phyloP scores from a whole-genome alignment of 176 grass and related monocot species.

The Triticum monococcum region DNA sequence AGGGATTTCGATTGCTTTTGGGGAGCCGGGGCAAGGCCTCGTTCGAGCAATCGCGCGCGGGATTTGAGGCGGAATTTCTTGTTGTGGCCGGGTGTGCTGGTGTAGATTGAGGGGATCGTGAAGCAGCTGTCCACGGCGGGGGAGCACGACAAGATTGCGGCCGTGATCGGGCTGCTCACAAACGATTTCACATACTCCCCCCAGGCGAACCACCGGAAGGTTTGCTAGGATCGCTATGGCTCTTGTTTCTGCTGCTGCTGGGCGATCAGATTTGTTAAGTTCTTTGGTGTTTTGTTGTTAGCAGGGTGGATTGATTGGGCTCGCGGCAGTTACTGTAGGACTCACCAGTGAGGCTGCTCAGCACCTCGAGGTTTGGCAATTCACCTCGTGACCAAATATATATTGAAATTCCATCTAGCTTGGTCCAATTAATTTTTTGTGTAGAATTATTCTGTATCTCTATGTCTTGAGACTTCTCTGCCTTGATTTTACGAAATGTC shows the following conservation, averaged over 20 bases:
- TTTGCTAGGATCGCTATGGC: conserved; percentile 32
- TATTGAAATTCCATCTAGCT: neutral
- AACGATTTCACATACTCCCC: conserved; percentile 68
- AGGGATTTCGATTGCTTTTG: conserved; percentile 27
- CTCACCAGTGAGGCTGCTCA: conserved; percentile 82
- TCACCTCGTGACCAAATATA: neutral
- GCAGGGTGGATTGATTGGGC: conserved; percentile 96
- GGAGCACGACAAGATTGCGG: conserved; percentile 91
- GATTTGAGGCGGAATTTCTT: conserved; percentile 18
- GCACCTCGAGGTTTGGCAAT: conserved; percentile 77
- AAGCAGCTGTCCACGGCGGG: conserved; percentile 70
- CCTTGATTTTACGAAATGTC: neutral
- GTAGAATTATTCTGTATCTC: neutral
- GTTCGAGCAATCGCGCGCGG: neutral
- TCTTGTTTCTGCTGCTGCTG: neutral
- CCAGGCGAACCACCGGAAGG: conserved; percentile 94
- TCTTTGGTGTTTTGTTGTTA: conserved; percentile 19
- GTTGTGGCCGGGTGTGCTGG: neutral
- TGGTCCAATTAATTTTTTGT: conserved; percentile 6
- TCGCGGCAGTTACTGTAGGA: conserved; percentile 90
- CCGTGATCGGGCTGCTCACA: conserved; percentile 64
- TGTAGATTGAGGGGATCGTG: conserved; percentile 87
- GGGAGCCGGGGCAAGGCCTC: neutral
- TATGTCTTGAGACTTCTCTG: neutral
- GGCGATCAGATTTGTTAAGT: conserved; percentile 40